These are phyloP conservation scores for Termitomyces sp. DNA, from an alignment of 768 basidiomycete genomes.

Conservation along the genomic window DNA sequence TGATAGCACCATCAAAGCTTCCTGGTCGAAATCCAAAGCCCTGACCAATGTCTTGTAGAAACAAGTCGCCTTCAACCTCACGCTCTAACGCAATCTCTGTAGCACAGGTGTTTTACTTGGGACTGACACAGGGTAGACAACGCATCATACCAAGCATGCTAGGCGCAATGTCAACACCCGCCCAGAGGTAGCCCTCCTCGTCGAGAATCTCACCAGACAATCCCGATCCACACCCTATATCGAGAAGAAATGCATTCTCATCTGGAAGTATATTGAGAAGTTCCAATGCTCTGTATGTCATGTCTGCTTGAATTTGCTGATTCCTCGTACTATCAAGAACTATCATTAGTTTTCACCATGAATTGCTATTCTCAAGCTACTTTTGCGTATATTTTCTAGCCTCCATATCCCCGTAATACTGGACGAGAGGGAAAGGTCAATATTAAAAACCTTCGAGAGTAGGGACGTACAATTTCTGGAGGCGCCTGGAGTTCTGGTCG, in stretches of 20 bases:
- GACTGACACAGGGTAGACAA: background rate
- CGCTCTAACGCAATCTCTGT: constrained; percentile 92
- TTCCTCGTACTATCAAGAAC: constrained; percentile 70
- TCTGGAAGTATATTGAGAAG: constrained; percentile 77
- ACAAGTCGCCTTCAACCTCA: constrained; percentile 93
- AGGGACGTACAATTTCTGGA: constrained; percentile 74
- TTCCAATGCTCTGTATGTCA: constrained; percentile 95
- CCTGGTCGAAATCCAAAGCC: constrained; percentile 97
- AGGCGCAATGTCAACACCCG: constrained; percentile 90
- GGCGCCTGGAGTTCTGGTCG: constrained; percentile 86
- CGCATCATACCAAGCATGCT: constrained; percentile 86
- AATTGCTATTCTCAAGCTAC: constrained; percentile 34
- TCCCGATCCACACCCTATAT: constrained; percentile 97
- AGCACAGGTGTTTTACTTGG: background rate
- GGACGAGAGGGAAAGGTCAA: constrained; percentile 1
- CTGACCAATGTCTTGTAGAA: constrained; percentile 96
- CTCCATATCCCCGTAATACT: constrained; percentile 97
- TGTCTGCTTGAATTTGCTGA: constrained; percentile 93
- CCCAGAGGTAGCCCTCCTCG: constrained; percentile 90
- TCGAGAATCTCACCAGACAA: constrained; percentile 94
- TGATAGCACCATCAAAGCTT: constrained; percentile 96
- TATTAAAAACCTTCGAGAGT: background rate
- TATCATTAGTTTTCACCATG: constrained; percentile 13
- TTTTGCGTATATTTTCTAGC: constrained; percentile 97
- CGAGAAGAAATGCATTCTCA: constrained; percentile 80